Evolutionary conservation across 1,139 yeast genomes (phyloP).

Genomic region (Yamadazyma triangularis): DNA sequence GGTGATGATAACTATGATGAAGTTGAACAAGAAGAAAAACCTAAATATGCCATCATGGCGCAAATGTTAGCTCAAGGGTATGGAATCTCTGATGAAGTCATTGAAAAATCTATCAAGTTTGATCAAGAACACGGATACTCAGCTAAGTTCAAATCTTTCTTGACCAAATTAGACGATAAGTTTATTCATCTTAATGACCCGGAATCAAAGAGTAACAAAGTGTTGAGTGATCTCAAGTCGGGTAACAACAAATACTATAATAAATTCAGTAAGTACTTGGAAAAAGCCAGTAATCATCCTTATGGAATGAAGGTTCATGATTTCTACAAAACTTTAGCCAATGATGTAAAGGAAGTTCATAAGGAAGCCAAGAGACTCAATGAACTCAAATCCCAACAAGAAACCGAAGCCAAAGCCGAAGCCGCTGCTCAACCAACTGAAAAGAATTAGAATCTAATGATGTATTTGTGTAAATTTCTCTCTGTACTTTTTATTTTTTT

Average conservation of each 20-base stretch:
- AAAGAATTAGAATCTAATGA: too few relatives aligned
- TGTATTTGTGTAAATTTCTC: too few relatives aligned
- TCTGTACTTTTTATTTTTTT: too few relatives aligned
- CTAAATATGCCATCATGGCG: conserved; percentile 71
- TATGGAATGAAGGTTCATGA: conserved; percentile 38
- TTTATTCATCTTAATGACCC: conserved; percentile 56
- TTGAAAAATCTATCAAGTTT: conserved; percentile 55
- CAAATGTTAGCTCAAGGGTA: conserved; percentile 74
- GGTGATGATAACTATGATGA: conserved; percentile 42
- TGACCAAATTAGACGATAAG: conserved; percentile 52
- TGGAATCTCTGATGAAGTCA: conserved; percentile 56
- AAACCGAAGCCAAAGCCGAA: conserved; percentile 7
- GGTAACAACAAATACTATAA: conserved; percentile 14
- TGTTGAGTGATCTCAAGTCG: conserved; percentile 26
- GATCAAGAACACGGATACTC: conserved; percentile 66
- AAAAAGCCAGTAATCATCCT: conserved; percentile 29
- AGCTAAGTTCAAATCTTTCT: conserved; percentile 50
- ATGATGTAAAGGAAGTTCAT: conserved; percentile 62
- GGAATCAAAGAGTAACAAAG: conserved; percentile 15
- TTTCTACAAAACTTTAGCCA: conserved; percentile 39
- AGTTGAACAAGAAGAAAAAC: conserved; percentile 72
- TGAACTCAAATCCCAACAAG: conserved; percentile 44
- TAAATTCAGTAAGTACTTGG: conserved; percentile 30
- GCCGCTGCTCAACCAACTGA: too few relatives aligned
- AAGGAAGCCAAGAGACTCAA: conserved; percentile 70